Base-by-base conservation (phyloP, 768 basidiomycete species). In the Kwoniella botswanensis region DNA sequence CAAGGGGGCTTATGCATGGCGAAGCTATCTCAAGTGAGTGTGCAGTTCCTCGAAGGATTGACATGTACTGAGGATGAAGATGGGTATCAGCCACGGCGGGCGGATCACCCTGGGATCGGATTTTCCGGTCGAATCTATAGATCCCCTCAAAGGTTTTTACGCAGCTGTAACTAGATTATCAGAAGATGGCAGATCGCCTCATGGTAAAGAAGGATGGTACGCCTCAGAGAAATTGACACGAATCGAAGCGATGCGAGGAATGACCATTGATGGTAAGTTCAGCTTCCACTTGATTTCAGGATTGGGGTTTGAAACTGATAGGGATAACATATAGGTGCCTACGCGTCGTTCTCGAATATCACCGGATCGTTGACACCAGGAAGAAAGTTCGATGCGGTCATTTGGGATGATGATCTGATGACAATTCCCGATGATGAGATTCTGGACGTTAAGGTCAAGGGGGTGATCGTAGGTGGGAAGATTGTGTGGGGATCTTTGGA, bases 71-170 rank as follows among this genome's bases (percentile, higher is more conserved):
- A 11, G 15, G 17, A 42, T 61, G 12, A 56, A 15, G 5, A 2
- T 18, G 7, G 53, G 0, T 3, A 0, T 26, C 61, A 86, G 84
- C 2, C 67, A 70, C 29, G 85, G 84, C 7, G 83, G 84, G 1
- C 74, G 89, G 15, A 86, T 95, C 2, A 90, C 93, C 0, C 86
- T 98, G 1, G 95, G 96, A 2, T 93, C 93, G 2, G 95, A 98
- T 82, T 97, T 98, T 83, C 96, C 96, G 0, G 90, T 98, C 3
- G 95, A 98, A 82, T 88, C 89, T 11, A 90, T 96, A 64, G 93
- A 96, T 78, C 95, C 96, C 0, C 85, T 98, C 43, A 85, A 91
- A 3, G 93, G 93, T 0, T 95, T 97, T 83, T 93, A 94, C 75
- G 94, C 96, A 5, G 93, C 93, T 0, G 87, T 94, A 2, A 87